Base-by-base conservation (phyloP, 257 asterid species). In the Echites panduratus region DNA sequence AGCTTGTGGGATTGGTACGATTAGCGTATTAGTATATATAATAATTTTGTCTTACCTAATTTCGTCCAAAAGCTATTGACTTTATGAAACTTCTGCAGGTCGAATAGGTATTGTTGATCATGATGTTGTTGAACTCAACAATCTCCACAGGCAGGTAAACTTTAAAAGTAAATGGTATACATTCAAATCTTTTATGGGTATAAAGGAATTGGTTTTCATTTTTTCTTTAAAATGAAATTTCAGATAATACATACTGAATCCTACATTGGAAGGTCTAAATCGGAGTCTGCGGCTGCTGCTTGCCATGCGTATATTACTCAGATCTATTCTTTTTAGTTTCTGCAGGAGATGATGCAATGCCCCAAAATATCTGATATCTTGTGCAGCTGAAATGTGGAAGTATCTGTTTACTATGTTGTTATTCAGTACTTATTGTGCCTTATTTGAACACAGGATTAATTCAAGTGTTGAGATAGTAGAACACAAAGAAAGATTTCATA, bases 281-380 rank as follows among this genome's bases (percentile, higher is more conserved):
- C 92, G 77, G 99, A 95, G 83, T 95, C 98, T 66, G 99, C 99
- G 79, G 97, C 99, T 70, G 96, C 96, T 78, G 88, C 98, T 77
- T 95, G 99, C 80, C 91, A 86, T 35, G 89, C 91, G 98, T 92
- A 90, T 78, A 91, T 72, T 50, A 10, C 81, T 70, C 76, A 3
- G 3, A 40, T 57, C 63, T 2, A 1, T 64, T 41, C 12, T 64
- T 62, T 70, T 35, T 65, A 47, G 50, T 40, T 11, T 73, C 62
- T 62, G 4, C 22, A 26, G 43, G 7, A 66, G 66, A 45, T 66
- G 57, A 45, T 43, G 16, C 70, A 45, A 53, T 64, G 49, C 43
- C 8, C 56, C 9, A 16, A 40, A 32, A 48, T 52, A 32, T 75
- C 61, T 74, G 45, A 32, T 53, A 22, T 13, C 7, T 62, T 35